These are phyloP conservation scores for Hymenoscyphus fraxineus DNA, from an alignment of 2,329 filamentous ascomycete genomes.

Conservation along the genomic window DNA sequence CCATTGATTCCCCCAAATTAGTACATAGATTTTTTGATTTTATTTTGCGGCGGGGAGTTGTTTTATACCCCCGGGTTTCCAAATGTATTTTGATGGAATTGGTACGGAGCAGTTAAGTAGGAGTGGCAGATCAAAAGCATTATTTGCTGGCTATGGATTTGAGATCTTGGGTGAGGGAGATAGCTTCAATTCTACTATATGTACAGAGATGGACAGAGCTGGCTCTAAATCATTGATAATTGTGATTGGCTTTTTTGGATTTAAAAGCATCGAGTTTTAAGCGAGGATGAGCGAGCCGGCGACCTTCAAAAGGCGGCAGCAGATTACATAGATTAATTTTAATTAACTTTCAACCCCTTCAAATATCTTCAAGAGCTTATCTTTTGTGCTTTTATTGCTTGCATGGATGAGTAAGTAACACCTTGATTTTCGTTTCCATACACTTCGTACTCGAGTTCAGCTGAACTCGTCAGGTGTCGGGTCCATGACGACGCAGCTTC, in stretches of 20 bases:
- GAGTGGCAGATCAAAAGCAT: neutral
- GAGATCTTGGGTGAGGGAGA: neutral
- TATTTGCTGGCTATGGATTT: slow-evolving; percentile 3
- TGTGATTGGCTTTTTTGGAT: neutral
- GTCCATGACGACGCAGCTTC: neutral
- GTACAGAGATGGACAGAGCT: slow-evolving; percentile 6
- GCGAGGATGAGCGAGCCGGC: too few species aligned
- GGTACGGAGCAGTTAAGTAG: neutral
- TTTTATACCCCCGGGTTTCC: neutral
- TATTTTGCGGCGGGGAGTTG: neutral
- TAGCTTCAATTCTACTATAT: neutral
- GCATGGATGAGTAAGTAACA: neutral
- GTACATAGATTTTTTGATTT: slow-evolving; percentile 24
- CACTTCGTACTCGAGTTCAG: neutral
- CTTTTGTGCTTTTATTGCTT: too few species aligned
- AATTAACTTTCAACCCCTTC: too few species aligned
- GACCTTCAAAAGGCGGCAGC: too few species aligned
- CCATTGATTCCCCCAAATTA: slow-evolving; percentile 24
- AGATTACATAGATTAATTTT: too few species aligned
- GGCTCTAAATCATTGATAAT: slow-evolving; percentile 7
- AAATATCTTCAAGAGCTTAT: too few species aligned
- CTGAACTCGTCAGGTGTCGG: neutral
- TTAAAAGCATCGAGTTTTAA: too few species aligned
- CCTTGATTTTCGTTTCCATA: neutral
- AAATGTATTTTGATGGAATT: neutral